Base-by-base conservation (phyloP, 1,284 basidiomycete species). In the Dichomitus squalens region DNA sequence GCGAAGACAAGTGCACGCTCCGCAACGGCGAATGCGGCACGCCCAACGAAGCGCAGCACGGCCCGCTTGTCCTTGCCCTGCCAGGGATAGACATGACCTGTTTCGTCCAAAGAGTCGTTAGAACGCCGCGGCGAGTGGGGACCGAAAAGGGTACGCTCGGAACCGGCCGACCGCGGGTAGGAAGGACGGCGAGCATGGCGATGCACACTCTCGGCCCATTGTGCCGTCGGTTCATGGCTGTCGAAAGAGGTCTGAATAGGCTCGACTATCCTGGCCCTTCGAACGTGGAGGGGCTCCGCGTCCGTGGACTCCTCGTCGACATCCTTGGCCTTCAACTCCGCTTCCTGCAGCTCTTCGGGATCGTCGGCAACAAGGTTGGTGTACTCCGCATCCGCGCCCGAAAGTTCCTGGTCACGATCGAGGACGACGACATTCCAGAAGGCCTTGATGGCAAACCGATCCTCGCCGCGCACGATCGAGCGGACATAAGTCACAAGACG, bases 1-100 rank as follows among this genome's bases (percentile, higher is more conserved):
- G 87, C 84, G 49, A 92, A 78, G 4, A 94, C 82, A 7, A 93
- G 75, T 3, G 70, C 68, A 34, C 88, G 79, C 66, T 93, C 89
- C 3, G 84, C 58, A 3, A 82, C 77, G 6, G 79, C 79, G 58
- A 86, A 90, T 5, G 70, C 67, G 4, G 55, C 65, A 9, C 72
- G 72, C 16, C 80, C 79, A 27, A 85, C 65, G 36, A 79, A 78
- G 38, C 64, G 70, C 6, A 80, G 47, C 0, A 80, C 63, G 6
- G 66, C 59, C 3, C 52, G 50, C 38, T 64, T 60, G 27, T 53
- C 53, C 49, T 58, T 61, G 34, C 52, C 64, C 44, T 56, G 62
- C 58, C 63, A 65, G 8, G 59, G 53, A 8, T 63, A 61, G 44
- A 63, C 51, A n/a, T 51, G 54, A 0, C 52, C 54, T 1, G 51